Base-by-base conservation (phyloP, 495 filamentous ascomycete species). In the Penicillium canariense region DNA sequence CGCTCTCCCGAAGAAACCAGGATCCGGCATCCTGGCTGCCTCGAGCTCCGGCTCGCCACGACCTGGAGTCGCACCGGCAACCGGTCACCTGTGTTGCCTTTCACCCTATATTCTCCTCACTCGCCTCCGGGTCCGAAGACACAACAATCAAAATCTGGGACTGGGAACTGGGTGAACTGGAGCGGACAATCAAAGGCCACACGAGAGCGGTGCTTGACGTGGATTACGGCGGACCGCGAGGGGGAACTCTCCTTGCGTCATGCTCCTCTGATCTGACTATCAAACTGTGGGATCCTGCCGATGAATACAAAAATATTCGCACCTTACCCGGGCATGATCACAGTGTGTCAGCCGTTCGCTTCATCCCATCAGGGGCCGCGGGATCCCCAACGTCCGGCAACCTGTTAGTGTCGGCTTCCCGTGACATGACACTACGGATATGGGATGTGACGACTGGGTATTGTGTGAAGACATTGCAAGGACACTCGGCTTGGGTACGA, bases 71-170 rank as follows among this genome's bases (percentile, higher is more conserved):
- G 3, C 92, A 97, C 65, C 83, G 90, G 51, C 74, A 80, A 10
- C 83, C 88, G 15, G 81, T 97, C 34, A 96, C 84, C 28, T 91
- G 87, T 59, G 82, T 97, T 48, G 92, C 92, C 3, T 97, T 97
- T 69, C 92, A 97, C 67, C 93, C 93, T 0, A 76, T 91, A 47
- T 96, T 94, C 67, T 90, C 91, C 22, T 90, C 88, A 1, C 74
- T 97, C 7, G 93, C 92, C 7, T 92, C 91, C 0, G 92, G 89
- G 17, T 95, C 91, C 22, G 93, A 96, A 69, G 92, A 97, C 68
- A 84, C 81, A 23, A 96, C 89, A 17, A 81, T 97, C 62, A 97
- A 97, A 68, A 90, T 97, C 39, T 97, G 92, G 92, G 93, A 96
- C 63, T 96, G 90, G 88, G 92, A 97, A 64, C 75, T 95, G 17